Evolutionary conservation across 164 flowering plant species (phyloP).

Genomic region (Magnolia officinalis): DNA sequence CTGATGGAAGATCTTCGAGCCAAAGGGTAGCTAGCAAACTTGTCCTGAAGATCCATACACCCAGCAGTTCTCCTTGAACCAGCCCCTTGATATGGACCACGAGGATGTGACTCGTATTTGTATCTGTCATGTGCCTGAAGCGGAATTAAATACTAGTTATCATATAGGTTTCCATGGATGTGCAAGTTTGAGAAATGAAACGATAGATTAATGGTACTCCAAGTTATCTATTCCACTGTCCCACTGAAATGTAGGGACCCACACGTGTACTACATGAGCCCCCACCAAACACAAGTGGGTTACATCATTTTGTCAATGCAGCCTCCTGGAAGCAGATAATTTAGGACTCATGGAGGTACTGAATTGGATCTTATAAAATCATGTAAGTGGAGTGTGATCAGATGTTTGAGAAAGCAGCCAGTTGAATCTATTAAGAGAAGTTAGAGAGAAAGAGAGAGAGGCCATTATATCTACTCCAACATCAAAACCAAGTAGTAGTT

Average conservation of each 20-base stretch:
- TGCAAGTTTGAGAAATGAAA: background rate
- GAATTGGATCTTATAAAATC: too few species aligned
- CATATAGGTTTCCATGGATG: background rate
- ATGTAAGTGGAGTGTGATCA: background rate
- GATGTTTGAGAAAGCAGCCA: background rate
- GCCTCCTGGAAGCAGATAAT: too few species aligned
- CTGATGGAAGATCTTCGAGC: background rate
- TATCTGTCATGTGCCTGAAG: constrained; percentile 1
- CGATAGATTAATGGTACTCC: background rate
- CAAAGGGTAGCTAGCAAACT: background rate
- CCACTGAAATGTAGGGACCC: background rate
- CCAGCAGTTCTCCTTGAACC: background rate
- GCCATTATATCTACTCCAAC: too few species aligned
- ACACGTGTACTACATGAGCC: background rate
- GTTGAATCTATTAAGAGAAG: background rate
- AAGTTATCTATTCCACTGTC: background rate
- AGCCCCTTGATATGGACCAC: background rate
- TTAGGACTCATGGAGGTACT: too few species aligned
- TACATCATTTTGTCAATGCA: too few species aligned
- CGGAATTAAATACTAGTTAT: background rate
- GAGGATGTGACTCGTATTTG: background rate
- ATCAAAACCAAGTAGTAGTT: too few species aligned
- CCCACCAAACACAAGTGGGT: too few species aligned
- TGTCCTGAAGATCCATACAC: background rate
- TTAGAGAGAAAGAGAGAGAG: background rate